phyloP scores from a whole-genome alignment of 2,329 filamentous ascomycete species.

The Triangularia verruculosa region DNA sequence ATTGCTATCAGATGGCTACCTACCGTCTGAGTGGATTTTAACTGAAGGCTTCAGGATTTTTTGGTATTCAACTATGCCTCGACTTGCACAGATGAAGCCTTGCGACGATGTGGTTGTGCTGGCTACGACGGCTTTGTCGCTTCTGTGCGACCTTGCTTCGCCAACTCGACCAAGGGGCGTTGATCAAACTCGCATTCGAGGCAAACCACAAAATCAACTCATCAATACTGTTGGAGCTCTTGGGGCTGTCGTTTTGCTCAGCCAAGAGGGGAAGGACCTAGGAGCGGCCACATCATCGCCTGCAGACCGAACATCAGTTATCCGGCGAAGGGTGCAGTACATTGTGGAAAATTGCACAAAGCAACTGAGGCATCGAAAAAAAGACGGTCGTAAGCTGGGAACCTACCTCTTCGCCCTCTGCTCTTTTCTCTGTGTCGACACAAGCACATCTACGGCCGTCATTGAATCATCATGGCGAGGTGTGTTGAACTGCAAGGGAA shows the following conservation, averaged over 20 bases:
- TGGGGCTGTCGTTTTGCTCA: constrained; percentile 36
- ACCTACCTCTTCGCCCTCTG: constrained; percentile 25
- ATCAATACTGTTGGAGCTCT: constrained; percentile 42
- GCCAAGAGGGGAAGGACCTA: constrained; percentile 14
- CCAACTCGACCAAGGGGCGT: constrained; percentile 16
- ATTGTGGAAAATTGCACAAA: constrained; percentile 33
- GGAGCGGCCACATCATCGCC: background rate
- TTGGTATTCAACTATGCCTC: constrained; percentile 40
- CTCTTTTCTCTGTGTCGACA: constrained; percentile 21
- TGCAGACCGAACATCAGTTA: constrained; percentile 8
- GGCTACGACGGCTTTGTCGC: constrained; percentile 34
- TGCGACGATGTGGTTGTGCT: constrained; percentile 39
- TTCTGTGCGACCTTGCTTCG: constrained; percentile 29
- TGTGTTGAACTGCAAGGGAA: constrained; percentile 10
- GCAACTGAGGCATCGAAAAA: constrained; percentile 24
- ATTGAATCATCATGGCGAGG: constrained; percentile 21
- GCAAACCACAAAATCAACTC: constrained; percentile 38
- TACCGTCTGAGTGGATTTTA: constrained; percentile 45
- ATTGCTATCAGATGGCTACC: constrained; percentile 34
- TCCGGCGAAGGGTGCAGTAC: constrained; percentile 27
- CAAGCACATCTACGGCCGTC: background rate
- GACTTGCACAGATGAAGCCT: constrained; percentile 32
- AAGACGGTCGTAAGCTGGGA: constrained; percentile 21
- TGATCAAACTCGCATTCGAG: constrained; percentile 18
- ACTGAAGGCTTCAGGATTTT: constrained; percentile 40